Evolutionary conservation across 345 rosid species (phyloP).

Genomic region (Pseudoturritis turrita): DNA sequence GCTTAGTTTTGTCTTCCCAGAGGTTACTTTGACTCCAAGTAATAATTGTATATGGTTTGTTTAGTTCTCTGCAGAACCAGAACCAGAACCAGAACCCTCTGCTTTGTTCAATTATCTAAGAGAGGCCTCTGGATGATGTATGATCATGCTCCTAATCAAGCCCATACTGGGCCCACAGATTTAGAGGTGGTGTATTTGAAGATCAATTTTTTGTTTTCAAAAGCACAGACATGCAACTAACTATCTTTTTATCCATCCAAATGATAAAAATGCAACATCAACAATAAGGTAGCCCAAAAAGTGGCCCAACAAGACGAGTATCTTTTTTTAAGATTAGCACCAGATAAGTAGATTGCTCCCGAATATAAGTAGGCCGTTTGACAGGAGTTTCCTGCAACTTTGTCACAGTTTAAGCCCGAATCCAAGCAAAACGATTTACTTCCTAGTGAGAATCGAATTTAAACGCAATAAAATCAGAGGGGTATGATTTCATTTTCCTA

Average conservation of each 20-base stretch:
- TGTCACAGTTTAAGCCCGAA: too few relatives aligned
- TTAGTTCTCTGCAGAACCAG: background rate
- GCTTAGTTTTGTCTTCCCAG: conserved; percentile 19
- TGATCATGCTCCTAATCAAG: background rate
- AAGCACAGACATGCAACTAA: background rate
- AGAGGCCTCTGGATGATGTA: background rate
- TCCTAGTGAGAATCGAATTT: too few relatives aligned
- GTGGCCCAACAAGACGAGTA: background rate
- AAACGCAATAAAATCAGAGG: too few relatives aligned
- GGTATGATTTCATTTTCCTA: too few relatives aligned
- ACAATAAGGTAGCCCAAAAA: background rate
- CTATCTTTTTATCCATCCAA: background rate
- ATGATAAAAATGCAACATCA: background rate
- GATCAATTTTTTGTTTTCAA: background rate
- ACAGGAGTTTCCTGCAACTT: too few relatives aligned
- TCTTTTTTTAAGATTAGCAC: too few relatives aligned
- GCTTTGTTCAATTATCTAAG: background rate
- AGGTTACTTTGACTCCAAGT: conserved; percentile 28
- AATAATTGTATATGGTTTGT: conserved; percentile 3
- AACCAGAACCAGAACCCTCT: background rate
- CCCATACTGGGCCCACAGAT: background rate
- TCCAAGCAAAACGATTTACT: too few relatives aligned
- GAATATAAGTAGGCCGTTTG: too few relatives aligned
- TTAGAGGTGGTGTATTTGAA: background rate
- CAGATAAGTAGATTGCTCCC: too few relatives aligned